phyloP scores from a whole-genome alignment of 345 rosid species.

The Salix purpurea region DNA sequence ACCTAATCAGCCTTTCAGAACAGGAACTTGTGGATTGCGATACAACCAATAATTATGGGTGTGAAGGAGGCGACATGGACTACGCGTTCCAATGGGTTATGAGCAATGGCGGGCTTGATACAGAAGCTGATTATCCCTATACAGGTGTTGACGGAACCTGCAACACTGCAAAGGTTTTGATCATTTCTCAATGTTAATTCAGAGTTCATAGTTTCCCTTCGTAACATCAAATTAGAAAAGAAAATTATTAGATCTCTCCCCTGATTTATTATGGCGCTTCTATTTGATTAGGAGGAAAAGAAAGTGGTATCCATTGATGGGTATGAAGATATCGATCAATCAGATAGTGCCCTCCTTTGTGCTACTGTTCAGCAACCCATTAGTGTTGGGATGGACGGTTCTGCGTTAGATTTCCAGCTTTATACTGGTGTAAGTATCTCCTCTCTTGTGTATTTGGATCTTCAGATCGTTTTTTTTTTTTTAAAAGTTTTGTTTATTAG shows the following conservation, averaged over 20 bases:
- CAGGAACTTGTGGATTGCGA: conserved; percentile 74
- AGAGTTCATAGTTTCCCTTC: too few species aligned
- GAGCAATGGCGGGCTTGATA: conserved; percentile 59
- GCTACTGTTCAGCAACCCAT: conserved; percentile 66
- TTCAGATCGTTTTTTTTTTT: neutral
- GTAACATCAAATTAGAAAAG: too few species aligned
- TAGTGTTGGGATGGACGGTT: conserved; percentile 71
- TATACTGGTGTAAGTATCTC: conserved; percentile 54
- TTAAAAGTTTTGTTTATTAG: neutral
- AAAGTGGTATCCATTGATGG: conserved; percentile 59
- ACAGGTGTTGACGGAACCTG: conserved; percentile 55
- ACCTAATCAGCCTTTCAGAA: conserved; percentile 61
- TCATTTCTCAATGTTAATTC: neutral
- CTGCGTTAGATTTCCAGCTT: conserved; percentile 69
- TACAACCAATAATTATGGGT: conserved; percentile 43
- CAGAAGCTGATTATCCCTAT: conserved; percentile 56
- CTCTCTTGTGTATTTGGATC: neutral
- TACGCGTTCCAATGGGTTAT: conserved; percentile 74
- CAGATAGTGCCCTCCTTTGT: conserved; percentile 60
- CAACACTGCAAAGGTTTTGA: conserved; percentile 51
- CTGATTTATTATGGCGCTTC: neutral
- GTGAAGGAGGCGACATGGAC: conserved; percentile 78
- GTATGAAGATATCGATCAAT: conserved; percentile 50
- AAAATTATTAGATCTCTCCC: too few species aligned
- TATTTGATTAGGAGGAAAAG: conserved; percentile 40